phyloP scores from a whole-genome alignment of 1,284 basidiomycete species.

The Vanrija sp. region DNA sequence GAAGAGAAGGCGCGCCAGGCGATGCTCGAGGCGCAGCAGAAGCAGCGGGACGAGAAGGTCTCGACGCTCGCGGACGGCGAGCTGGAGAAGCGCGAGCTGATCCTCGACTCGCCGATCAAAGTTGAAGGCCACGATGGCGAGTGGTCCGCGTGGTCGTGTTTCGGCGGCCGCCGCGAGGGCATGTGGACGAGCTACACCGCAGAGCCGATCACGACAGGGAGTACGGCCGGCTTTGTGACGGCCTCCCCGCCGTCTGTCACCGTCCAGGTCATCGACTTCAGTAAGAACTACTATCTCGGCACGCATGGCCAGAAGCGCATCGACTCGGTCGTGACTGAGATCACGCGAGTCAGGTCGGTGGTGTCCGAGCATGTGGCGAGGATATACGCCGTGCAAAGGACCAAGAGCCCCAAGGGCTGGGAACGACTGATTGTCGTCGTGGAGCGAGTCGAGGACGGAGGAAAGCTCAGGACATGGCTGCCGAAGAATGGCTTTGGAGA shows the following conservation, averaged over 20 bases:
- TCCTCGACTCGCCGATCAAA: conserved; percentile 31
- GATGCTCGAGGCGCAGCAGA: conserved; percentile 19
- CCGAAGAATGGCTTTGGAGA: conserved; percentile 41
- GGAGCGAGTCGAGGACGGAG: conserved; percentile 37
- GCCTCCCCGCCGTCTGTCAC: conserved; percentile 42
- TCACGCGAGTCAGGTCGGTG: conserved; percentile 30
- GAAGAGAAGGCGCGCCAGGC: conserved; percentile 29
- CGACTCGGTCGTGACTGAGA: conserved; percentile 36
- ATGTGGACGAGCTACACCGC: conserved; percentile 47
- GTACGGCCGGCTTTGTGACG: conserved; percentile 47
- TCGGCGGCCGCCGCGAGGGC: conserved; percentile 37
- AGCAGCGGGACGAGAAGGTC: conserved; percentile 28
- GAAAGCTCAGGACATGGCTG: conserved; percentile 37
- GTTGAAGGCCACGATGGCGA: conserved; percentile 34
- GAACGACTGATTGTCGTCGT: conserved; percentile 41
- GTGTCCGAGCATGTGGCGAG: conserved; percentile 30
- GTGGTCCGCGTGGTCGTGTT: conserved; percentile 38
- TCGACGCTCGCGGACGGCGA: conserved; percentile 36
- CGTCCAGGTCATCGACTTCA: conserved; percentile 47
- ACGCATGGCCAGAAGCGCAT: conserved; percentile 39
- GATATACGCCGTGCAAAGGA: conserved; percentile 39
- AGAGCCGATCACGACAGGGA: conserved; percentile 24
- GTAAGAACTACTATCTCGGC: conserved; percentile 38
- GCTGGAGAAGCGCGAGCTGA: conserved; percentile 35
- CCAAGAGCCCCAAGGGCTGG: conserved; percentile 43